Conservation (phyloP, 2,329 filamentous ascomycete species). For the Rugonectria rugulosa region DNA sequence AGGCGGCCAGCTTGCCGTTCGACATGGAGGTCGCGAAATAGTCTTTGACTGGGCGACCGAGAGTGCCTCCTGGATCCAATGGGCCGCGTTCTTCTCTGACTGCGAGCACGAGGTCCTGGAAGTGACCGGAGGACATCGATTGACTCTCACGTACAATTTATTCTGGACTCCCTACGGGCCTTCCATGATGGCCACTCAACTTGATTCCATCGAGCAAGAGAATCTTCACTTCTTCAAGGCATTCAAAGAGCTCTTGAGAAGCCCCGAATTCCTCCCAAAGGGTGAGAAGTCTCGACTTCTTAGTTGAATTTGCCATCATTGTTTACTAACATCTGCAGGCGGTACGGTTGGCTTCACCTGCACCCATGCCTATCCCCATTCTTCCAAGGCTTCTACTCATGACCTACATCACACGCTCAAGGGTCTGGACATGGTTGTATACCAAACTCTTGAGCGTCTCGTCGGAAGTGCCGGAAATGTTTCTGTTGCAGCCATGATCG, state of each 20-base stretch:
- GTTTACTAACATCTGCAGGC: slow-evolving; percentile 39
- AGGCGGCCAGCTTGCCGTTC: slow-evolving; percentile 52
- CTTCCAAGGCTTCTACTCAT: slow-evolving; percentile 26
- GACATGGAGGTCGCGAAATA: slow-evolving; percentile 46
- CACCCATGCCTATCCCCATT: slow-evolving; percentile 56
- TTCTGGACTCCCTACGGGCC: slow-evolving; percentile 39
- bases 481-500: slow-evolving; percentile 14
- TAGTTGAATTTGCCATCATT: fast-evolving
- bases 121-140: slow-evolving; percentile 58
- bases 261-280: not conserved
- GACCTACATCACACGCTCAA: slow-evolving; percentile 51
- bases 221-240: slow-evolving; percentile 14
- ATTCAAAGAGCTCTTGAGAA: slow-evolving; percentile 15
- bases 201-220: slow-evolving; percentile 20
- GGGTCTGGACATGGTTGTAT: slow-evolving; percentile 54
- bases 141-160: slow-evolving; percentile 71
- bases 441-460: slow-evolving; percentile 32
- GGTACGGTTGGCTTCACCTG: slow-evolving; percentile 54
- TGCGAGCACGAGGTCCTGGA: slow-evolving; percentile 60
- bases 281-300: not conserved
- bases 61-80: slow-evolving; percentile 40
- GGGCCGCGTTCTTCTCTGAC: slow-evolving; percentile 62
- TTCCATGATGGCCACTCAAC: slow-evolving; percentile 26
- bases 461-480: slow-evolving; percentile 2
- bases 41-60: slow-evolving; percentile 50